A percentile compares a stretch with the other conserved stretches of the same genome.
phyloP scores from a whole-genome alignment of 371 early-diverging fungal species.

The Lichtheimia ramosa region DNA sequence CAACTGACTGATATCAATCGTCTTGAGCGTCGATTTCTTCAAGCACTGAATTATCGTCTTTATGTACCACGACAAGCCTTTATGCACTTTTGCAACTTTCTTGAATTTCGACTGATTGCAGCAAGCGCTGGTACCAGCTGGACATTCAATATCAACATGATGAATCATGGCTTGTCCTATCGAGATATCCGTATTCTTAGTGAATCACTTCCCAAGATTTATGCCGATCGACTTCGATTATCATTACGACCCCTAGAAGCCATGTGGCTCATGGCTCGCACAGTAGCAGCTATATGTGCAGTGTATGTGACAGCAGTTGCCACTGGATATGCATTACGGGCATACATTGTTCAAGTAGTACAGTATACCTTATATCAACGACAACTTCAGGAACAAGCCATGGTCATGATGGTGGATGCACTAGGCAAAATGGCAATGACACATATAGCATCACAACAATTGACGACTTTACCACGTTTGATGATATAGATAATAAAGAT shows the following conservation, averaged over 20 bases:
- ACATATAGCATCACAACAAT: too few relatives aligned
- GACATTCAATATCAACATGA: too few relatives aligned
- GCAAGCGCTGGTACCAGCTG: conserved; percentile 30
- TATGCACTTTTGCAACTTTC: conserved; percentile 45
- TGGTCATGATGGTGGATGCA: conserved; percentile 11
- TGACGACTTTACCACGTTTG: too few relatives aligned
- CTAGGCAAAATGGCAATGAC: neutral
- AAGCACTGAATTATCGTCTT: conserved; percentile 39
- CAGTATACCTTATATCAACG: conserved; percentile 1
- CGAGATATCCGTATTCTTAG: conserved; percentile 52
- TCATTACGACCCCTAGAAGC: conserved; percentile 41
- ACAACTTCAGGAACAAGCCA: conserved; percentile 14
- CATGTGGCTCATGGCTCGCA: conserved; percentile 32
- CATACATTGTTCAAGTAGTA: conserved; percentile 2
- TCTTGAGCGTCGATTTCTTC: conserved; percentile 48
- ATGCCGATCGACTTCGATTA: conserved; percentile 45
- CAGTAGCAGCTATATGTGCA: conserved; percentile 23
- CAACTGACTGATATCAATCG: conserved; percentile 46
- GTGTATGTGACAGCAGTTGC: conserved; percentile 26
- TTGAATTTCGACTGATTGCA: conserved; percentile 48
- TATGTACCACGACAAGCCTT: conserved; percentile 47
- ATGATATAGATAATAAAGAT: too few relatives aligned
- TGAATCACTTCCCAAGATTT: conserved; percentile 39
- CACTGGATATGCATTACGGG: conserved; percentile 8
- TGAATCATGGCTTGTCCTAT: conserved; percentile 33